A percentile compares a stretch with the other conserved stretches of the same genome.
Conservation (phyloP, 192 early-diverging fungal species). For the Backusella tarrabulga region DNA sequence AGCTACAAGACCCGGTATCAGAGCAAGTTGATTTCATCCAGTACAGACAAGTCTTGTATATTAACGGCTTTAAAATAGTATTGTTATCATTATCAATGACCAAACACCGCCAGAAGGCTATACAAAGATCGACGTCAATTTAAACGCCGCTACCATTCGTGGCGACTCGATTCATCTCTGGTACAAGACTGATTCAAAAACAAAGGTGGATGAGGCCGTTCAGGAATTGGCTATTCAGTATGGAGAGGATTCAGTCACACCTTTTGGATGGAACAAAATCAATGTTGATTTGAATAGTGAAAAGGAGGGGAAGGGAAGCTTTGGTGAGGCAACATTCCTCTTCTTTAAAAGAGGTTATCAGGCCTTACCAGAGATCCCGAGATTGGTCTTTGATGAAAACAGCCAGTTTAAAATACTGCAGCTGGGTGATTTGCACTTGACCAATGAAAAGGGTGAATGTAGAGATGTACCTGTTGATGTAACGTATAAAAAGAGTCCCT, state of each 20-base stretch:
- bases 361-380: conserved; percentile 18
- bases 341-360: conserved; percentile 15
- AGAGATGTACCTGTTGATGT: conserved; percentile 32
- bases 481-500: background rate
- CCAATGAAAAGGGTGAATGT: conserved; percentile 41
- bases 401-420: conserved; percentile 49
- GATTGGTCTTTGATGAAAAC: conserved; percentile 34
- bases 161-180: conserved; percentile 24
- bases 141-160: conserved; percentile 23
- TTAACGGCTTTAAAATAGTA: conserved; percentile 5
- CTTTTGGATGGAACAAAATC: conserved; percentile 27
- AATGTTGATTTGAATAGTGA: conserved; percentile 25
- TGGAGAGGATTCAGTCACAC: conserved; percentile 6
- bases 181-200: conserved; percentile 16
- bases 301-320: background rate
- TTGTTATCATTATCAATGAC: conserved; percentile 23
- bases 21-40: conserved; percentile 12
- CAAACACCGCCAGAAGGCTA: conserved; percentile 31
- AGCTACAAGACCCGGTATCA: conserved; percentile 7
- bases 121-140: conserved; percentile 18
- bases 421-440: conserved; percentile 47
- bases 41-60: background rate
- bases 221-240: conserved; percentile 26
- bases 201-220: conserved; percentile 6
- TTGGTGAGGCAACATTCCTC: conserved; percentile 26